Percentiles rank a stretch among this genome's conserved stretches.
phyloP scores from a whole-genome alignment of 2,329 filamentous ascomycete genomes.

The Hypoxylon sp. region DNA sequence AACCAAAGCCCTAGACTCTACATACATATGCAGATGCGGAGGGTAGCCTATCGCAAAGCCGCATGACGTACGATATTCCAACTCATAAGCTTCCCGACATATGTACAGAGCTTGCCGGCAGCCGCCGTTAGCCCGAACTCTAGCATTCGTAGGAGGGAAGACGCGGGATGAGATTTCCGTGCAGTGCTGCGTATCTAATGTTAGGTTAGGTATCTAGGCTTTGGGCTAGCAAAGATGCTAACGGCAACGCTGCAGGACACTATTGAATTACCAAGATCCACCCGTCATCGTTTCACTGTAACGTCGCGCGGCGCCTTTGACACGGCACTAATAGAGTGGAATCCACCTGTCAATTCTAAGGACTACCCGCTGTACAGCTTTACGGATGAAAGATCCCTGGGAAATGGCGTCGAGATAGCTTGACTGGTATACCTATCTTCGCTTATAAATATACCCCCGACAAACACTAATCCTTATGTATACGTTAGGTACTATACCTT shows the following conservation, averaged over 20 bases:
- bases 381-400: not conserved
- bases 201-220: not conserved
- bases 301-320: slow-evolving; percentile 12
- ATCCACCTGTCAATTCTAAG: slow-evolving; percentile 30
- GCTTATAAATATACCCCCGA: slow-evolving; percentile 6
- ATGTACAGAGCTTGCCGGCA: slow-evolving; percentile 18
- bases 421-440: slow-evolving; percentile 12
- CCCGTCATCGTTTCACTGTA: slow-evolving; percentile 14
- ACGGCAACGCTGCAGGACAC: slow-evolving; percentile 25
- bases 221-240: slow-evolving; percentile 19
- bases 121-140: slow-evolving; percentile 20
- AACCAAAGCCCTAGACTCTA: slow-evolving; percentile 25
- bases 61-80: slow-evolving; percentile 22
- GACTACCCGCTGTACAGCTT: not conserved
- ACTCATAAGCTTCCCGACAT: not conserved
- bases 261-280: slow-evolving; percentile 20
- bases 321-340: slow-evolving; percentile 9
- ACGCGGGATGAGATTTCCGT: slow-evolving; percentile 15
- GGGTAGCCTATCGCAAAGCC: slow-evolving; percentile 22
- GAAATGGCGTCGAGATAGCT: slow-evolving; percentile 17
- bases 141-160: slow-evolving; percentile 9
- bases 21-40: slow-evolving; percentile 34
- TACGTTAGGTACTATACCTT: slow-evolving; percentile 16
- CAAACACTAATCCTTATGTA: slow-evolving; percentile 3
- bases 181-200: slow-evolving; percentile 4